Conservation (phyloP, 148 eudicot genomes). For the Silene uniflora region DNA sequence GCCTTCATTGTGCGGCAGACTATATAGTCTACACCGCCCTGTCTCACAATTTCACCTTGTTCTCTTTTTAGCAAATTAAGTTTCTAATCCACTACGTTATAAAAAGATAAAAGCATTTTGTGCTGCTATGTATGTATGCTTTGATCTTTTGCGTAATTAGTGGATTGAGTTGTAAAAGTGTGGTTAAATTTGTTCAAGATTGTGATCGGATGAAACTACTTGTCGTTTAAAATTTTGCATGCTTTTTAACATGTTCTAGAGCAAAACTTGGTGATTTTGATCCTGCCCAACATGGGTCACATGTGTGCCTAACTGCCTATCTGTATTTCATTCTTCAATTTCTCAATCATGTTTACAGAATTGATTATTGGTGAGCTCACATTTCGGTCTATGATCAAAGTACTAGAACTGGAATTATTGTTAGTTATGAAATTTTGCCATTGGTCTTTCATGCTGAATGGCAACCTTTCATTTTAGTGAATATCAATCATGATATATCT, state of each 20-base stretch:
- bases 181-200: too few species aligned
- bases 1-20: too few species aligned
- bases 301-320: neutral
- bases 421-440: neutral
- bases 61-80: too few species aligned
- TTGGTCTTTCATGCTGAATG: constrained; percentile 5
- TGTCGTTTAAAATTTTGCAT: neutral
- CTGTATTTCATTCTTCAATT: neutral
- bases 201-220: neutral
- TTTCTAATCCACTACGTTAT: too few species aligned
- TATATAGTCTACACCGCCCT: too few species aligned
- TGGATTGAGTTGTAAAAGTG: too few species aligned
- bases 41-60: too few species aligned
- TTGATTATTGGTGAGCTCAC: neutral
- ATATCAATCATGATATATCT: too few species aligned
- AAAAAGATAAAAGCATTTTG: too few species aligned
- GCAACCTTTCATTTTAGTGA: neutral
- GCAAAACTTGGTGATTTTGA: neutral
- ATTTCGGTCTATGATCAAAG: neutral
- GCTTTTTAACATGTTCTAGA: neutral
- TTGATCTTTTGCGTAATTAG: too few species aligned
- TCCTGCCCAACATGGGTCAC: neutral
- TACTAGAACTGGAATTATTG: neutral
- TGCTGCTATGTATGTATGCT: too few species aligned
- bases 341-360: neutral